Base-by-base conservation (phyloP, 352 stramenopile species). In the Phytopythium sindhum region DNA sequence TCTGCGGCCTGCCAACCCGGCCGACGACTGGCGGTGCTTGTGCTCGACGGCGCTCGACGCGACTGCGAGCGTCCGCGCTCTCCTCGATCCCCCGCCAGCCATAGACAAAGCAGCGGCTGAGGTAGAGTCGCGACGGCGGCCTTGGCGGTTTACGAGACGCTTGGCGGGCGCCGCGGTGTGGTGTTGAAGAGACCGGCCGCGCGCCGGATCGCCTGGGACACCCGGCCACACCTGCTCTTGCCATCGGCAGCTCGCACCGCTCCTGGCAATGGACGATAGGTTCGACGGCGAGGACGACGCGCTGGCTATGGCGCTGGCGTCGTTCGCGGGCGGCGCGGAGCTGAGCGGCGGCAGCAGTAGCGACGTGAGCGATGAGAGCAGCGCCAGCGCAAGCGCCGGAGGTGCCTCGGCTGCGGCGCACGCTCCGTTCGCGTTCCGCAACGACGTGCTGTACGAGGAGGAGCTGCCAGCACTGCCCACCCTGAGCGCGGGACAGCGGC, bases 361-460 rank as follows among this genome's bases (percentile, higher is more conserved):
- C 35, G n/a, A 39, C 42, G n/a, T 50, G 26, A 54, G 56, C 56
- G 54, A 60, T 23, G 35, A 23, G 47, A 35, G 24, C n/a, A 15
- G 39, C 19, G 29, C 8, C 53, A 50, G 39, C 39, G 61, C 26
- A n/a, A n/a, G n/a, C 31, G 60, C 37, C 19, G 42, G 51, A 37
- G 29, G 50, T 17, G 15, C 28, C 24, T 45, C 56, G 53, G 56
- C 35, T 29, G 50, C n/a, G 9, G 35, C 24, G 54, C 60, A 57
- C 33, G 62, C 50, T 31, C 23, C 59, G 23, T 33, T 51, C 19
- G 37, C 37, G 26, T 69, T 73, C 45, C 42, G 67, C 59, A 68
- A 26, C 42, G 66, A 73, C n/a, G 50, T 58, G 19, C 52, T 76
- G 37, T 69, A 68, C 28, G 69, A 76, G 24, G 41, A 45, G 4